Evolutionary conservation across 768 basidiomycete species (phyloP).

Genomic region (Cubamyces lactineus): DNA sequence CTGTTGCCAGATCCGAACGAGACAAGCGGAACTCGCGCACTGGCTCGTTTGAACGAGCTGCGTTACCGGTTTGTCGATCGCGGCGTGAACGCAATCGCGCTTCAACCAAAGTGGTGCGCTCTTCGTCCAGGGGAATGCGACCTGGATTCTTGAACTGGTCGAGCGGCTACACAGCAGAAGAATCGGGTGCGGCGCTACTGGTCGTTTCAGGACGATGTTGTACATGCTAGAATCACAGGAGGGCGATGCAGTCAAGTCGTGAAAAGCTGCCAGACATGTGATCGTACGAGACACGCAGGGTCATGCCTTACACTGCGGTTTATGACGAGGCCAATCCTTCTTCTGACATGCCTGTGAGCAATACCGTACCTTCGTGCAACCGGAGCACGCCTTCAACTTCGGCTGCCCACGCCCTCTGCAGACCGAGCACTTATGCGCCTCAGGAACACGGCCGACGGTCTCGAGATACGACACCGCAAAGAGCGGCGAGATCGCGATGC

Average conservation of each 20-base stretch:
- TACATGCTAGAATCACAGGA: neutral
- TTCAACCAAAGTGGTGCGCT: conserved; percentile 78
- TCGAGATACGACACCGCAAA: conserved; percentile 56
- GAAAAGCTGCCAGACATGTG: no score
- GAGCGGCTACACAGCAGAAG: neutral
- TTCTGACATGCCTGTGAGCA: conserved; percentile 51
- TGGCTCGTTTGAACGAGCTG: conserved; percentile 68
- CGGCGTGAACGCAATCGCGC: conserved; percentile 59
- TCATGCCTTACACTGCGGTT: conserved; percentile 36
- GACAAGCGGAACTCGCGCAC: conserved; percentile 41
- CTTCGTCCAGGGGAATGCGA: conserved; percentile 62
- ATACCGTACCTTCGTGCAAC: conserved; percentile 45
- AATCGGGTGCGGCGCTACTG: no score
- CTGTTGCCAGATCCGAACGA: conserved; percentile 16
- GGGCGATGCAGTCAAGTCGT: no score
- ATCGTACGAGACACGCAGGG: neutral
- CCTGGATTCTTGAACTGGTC: conserved; percentile 34
- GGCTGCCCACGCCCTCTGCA: conserved; percentile 38
- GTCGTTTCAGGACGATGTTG: neutral
- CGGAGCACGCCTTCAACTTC: conserved; percentile 38
- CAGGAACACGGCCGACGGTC: conserved; percentile 31
- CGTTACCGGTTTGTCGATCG: conserved; percentile 61
- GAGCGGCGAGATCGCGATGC: conserved; percentile 54
- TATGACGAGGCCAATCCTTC: conserved; percentile 51
- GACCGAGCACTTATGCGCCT: conserved; percentile 32